These are phyloP conservation scores for Sordariomycetes sp. DNA, from an alignment of 2,329 filamentous ascomycete genomes.

Conservation along the genomic window DNA sequence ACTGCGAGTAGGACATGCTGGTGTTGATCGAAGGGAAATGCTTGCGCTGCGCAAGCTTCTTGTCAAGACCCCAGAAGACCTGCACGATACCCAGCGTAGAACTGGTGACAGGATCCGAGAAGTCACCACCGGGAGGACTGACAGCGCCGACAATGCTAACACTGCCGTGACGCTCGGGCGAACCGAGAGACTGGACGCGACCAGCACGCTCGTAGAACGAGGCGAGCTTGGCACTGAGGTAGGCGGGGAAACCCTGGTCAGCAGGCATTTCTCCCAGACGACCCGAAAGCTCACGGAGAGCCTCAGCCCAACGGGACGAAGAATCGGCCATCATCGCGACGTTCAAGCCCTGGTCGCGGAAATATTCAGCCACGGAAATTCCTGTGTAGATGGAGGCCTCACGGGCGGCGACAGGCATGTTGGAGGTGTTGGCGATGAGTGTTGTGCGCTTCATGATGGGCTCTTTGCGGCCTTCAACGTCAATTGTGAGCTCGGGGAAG, in stretches of 20 bases:
- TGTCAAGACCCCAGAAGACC: conserved; percentile 99
- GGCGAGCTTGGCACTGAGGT: conserved; percentile 90
- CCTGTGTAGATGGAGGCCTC: conserved; percentile 98
- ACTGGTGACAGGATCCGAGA: conserved; percentile 93
- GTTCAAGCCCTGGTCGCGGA: conserved; percentile 92
- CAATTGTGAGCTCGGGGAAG: conserved; percentile 95
- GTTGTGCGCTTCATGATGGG: conserved; percentile 99
- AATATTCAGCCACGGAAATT: conserved; percentile 92
- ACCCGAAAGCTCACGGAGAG: conserved; percentile 95
- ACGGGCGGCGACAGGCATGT: conserved; percentile 98
- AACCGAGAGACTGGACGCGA: conserved; percentile 75
- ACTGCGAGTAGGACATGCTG: conserved; percentile 90
- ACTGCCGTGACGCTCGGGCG: conserved; percentile 79
- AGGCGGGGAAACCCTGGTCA: conserved; percentile 98
- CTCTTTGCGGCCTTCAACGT: conserved; percentile 88
- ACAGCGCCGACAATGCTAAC: conserved; percentile 97
- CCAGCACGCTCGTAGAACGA: conserved; percentile 99
- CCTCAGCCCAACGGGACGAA: conserved; percentile 95
- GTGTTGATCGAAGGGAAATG: conserved; percentile 99
- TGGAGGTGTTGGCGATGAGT: conserved; percentile 97
- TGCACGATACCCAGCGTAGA: conserved; percentile 95
- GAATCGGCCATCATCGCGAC: conserved; percentile 99
- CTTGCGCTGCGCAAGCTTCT: conserved; percentile 98
- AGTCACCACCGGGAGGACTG: conserved; percentile 95
- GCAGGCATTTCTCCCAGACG: conserved; percentile 99